Evolutionary conservation across 768 basidiomycete genomes (phyloP), one percentile per base, ranked within the genome.

Genomic region (Pisolithus tinctorius): DNA sequence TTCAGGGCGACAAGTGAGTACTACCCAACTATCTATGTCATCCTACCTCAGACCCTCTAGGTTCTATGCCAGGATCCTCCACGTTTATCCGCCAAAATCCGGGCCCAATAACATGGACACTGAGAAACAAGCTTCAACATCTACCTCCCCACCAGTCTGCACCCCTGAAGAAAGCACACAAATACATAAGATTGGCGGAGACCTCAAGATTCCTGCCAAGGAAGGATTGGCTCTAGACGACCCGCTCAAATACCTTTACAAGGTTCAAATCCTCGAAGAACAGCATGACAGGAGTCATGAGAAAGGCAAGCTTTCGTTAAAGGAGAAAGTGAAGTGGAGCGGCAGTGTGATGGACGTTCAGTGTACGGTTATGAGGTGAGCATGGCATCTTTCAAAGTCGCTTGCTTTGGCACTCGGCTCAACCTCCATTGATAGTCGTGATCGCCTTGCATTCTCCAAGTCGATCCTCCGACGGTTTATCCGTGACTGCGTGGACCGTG

Each of bases 391-490:
- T 43, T 42, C 45, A 38, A 45, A 48, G 30, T 44, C 34, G 9
- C 20, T 27, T 20, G 45, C 10, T 16, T 31, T 31, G 27, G 38
- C 45, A 34, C 36, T 34, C 51, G 53, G 30, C 43, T 53, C 36
- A 13, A 39, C 37, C 30, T 47, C 27, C 42, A 49, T 17, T 49
- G 17, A 36, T 52, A 97, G 94, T 62, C 93, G 96, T 54, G 96
- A 99, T 67, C 88, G 94, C 48, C 76, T 95, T 17, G 84, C 92
- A 17, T 98, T 98, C 70, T 95, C 93, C 27, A 97, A 98, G 69
- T 93, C 93, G 16, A 95, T 98, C 59, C 81, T 99, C 27, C 90
- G 93, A 57, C 86, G 93, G 14, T 97, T 95, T 70, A 89, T 99
- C 52, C 85, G 91, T 55, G 96, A 98, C 63, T 95, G 93, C 60